Evolutionary conservation across 2,329 filamentous ascomycete species (phyloP), one percentile per base, ranked within the genome.

Genomic region (Neocatenulostroma microsporum): DNA sequence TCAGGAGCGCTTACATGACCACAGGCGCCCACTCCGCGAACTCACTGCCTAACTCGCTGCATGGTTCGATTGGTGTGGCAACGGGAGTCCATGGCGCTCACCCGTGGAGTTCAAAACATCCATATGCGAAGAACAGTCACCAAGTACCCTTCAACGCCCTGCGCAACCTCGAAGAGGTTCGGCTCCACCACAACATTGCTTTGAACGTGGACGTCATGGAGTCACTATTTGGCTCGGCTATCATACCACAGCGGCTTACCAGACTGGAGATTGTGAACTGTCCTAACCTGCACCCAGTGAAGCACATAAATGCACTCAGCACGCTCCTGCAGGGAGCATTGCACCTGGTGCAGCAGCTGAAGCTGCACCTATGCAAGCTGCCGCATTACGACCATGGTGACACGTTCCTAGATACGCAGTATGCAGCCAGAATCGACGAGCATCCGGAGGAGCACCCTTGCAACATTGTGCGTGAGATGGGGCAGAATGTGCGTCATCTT

Each of bases 221-320:
- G 11, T 44, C 34, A 3, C 37, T 47, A 4, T 49, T 49, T 25
- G 33, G 37, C 11, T 41, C 42, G 3, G 40, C 30, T 12, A 41
- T 46, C 38, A 44, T 47, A 7, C 44, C 44, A 6, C 28, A 32
- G 15, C 34, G 24, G 6, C 44, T 51, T n/a, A 50, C 42, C 3
- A 34, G 23, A n/a, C 36, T 50, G 1, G 47, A 51, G 23, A 49
- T 51, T 30, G 40, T 40, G 10, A 35, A 46, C 21, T 48, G 45
- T 15, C 37, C 41, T 4, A 32, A 18, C 10, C 21, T 50, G 13
- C 33, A 42, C 23, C 34, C 44, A 5, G 21, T 39, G 3, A 30
- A 26, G 3, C 34, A 42, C 17, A 21, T 46, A 3, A 30, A 10
- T 2, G 39, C 39, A 2, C 18, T 50, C 21, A 34, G 29, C n/a